These are phyloP conservation scores for Agarophyton chilense DNA, from an alignment of 23 red algal genomes.

Conservation along the genomic window DNA sequence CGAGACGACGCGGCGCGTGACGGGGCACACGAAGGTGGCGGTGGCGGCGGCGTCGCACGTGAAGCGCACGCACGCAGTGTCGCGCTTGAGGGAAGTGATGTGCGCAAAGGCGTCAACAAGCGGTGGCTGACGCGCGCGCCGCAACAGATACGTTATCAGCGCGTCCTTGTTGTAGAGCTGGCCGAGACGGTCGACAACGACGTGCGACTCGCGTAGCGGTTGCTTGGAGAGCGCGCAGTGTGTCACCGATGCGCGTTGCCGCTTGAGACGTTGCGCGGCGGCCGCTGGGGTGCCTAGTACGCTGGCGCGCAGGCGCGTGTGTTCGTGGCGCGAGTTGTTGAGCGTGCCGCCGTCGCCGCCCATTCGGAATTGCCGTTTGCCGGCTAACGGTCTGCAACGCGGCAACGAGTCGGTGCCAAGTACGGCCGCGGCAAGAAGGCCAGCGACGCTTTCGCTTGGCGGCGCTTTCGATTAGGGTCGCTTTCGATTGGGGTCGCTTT, in stretches of 20 bases:
- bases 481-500: no score
- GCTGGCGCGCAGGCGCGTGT: conserved; percentile 41
- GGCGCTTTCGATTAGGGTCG: no score
- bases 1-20: conserved; percentile 7
- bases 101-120: conserved; percentile 5
- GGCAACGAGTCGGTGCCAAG: no score
- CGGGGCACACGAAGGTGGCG: conserved; percentile 33
- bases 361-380: no score
- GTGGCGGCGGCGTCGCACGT: no score
- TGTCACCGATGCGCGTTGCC: conserved; percentile 49
- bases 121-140: background rate
- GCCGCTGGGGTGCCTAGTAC: conserved; percentile 17
- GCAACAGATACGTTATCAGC: conserved; percentile 44
- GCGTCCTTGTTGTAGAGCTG: conserved; percentile 81
- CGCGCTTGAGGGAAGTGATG: conserved; percentile 1
- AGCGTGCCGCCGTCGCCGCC: conserved; percentile 82
- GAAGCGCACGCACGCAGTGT: conserved; percentile 19
- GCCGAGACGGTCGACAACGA: conserved; percentile 69
- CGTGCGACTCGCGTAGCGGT: conserved; percentile 42
- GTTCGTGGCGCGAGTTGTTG: conserved; percentile 79
- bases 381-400: no score
- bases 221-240: conserved; percentile 53
- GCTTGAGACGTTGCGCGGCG: background rate
- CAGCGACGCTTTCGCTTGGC: no score
- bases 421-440: no score